Evolutionary conservation across 169 alveolate genomes (phyloP), one percentile per base, ranked within the genome.

Genomic region (Eimeria falciformis): DNA sequence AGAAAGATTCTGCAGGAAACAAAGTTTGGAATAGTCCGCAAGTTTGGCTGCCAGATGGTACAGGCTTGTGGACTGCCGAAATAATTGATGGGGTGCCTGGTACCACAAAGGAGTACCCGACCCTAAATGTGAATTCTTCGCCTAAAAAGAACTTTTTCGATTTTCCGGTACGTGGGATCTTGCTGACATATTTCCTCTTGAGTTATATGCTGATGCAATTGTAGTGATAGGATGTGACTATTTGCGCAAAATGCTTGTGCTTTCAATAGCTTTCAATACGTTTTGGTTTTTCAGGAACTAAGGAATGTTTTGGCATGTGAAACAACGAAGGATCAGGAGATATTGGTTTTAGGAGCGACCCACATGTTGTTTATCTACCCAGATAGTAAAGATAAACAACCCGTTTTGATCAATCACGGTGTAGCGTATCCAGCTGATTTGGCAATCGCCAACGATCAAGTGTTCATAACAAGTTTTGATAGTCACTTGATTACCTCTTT

Each of bases 1-100:
- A 33, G 0, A 83, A 37, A 62, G 33, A 83, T 45, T 62, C 78
- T 1, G 55, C 18, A 1, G 18, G 45, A 27, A 46, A 68, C 18
- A 47, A 69, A 58, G 86, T 58, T 37, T n/a, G 71, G 62, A 83
- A 58, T 25, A 14, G 43, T 18, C 89, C 89, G 5, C 69, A 33
- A n/a, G 90, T 89, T 9, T 89, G 90, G 89, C 40, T 89, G 66
- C 93, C 93, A 43, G 93, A 89, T 37, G 93, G 93, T 14, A 89
- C 85, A 53, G 93, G 93, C 17, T 55, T 50, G 84, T 89, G 93
- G 93, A 69, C 83, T 5, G 86, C 86, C 2, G 27, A 18, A 75
- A 40, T 87, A 11, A 58, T 81, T 56, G 89, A 18, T 17, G 89
- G 89, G 7, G 73, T 53, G 55, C 69, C 56, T 43, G 79, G 83